Evolutionary conservation across 441 rosid genomes (phyloP), one percentile per base, ranked within the genome.

Genomic region (Bruguiera hainesii): DNA sequence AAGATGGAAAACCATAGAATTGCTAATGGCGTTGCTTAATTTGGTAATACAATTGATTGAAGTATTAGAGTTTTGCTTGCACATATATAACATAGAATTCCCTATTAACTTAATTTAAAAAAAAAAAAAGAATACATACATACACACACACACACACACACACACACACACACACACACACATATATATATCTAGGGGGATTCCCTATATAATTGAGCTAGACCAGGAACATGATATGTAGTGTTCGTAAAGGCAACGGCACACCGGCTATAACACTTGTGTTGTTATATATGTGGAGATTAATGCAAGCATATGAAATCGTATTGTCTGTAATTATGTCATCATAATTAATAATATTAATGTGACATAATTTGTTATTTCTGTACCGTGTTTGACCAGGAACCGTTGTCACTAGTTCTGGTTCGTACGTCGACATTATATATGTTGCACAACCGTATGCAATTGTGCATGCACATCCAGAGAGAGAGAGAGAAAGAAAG

Each of bases 171-270:
- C 26, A 25, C 26, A 25, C 26, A 25, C 0, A 26, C 0, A 26
- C 0, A 9, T 2, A 37, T 10, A 11, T 37, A 11, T 13, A 3
- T 10, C 0, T 7, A 11, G 48, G 48, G 48, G 48, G 48, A 3
- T 13, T 42, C 48, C 48, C 48, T 42, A 42, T 13, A 42, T 33
- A 31, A 60, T 37, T 35, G 7, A 60, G 37, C 37, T 55, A 55
- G 28, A 29, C 61, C 37, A 57, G 39, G 6, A 10, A 66, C 59
- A 57, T 71, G 66, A 8, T 21, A 33, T 25, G 11, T 10, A 78
- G 87, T 71, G 77, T 74, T 83, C 87, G 87, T 83, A 63, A 83
- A 83, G 87, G 87, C 72, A 73, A 83, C 87, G 87, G 87, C 75
- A 56, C 64, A 68, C 48, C 29, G 3, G 13, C 13, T 30, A 15